A percentile compares a stretch with the other conserved stretches of the same genome.
Conservation (phyloP, 2,329 filamentous ascomycete species). For the Aschersonia sp. region DNA sequence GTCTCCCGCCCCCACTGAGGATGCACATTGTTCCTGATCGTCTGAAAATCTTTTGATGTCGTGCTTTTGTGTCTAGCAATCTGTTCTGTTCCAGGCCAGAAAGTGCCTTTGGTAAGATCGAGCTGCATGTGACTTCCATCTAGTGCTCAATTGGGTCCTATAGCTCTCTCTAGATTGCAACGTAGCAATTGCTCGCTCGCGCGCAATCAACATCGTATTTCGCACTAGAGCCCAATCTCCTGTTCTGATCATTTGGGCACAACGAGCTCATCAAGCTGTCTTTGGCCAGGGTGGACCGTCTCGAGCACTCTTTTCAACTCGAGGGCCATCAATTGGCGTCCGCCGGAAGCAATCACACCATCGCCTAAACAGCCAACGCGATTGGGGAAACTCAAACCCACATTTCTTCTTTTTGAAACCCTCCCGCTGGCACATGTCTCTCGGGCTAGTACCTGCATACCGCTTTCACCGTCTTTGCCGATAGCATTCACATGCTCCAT, state of each 20-base stretch:
- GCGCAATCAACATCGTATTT: no score
- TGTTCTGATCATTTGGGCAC: no score
- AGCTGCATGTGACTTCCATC: no score
- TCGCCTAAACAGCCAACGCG: background rate
- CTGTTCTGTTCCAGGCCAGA: background rate
- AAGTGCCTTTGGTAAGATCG: background rate
- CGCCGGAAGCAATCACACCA: background rate
- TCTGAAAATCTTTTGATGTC: background rate
- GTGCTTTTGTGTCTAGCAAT: background rate
- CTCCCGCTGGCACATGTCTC: background rate
- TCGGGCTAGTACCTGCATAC: background rate
- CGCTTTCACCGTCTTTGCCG: no score
- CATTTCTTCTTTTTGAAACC: background rate
- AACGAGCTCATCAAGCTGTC: no score
- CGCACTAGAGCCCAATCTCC: no score
- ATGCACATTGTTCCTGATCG: background rate
- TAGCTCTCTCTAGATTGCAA: no score
- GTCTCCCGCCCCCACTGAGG: background rate
- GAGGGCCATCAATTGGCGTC: no score
- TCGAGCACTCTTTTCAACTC: no score
- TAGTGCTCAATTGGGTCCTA: no score
- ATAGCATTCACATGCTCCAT: background rate
- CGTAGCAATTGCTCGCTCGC: no score
- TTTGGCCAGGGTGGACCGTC: no score
- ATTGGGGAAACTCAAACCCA: background rate